Conservation (phyloP, 768 basidiomycete genomes). For the Kwoniella europaea region DNA sequence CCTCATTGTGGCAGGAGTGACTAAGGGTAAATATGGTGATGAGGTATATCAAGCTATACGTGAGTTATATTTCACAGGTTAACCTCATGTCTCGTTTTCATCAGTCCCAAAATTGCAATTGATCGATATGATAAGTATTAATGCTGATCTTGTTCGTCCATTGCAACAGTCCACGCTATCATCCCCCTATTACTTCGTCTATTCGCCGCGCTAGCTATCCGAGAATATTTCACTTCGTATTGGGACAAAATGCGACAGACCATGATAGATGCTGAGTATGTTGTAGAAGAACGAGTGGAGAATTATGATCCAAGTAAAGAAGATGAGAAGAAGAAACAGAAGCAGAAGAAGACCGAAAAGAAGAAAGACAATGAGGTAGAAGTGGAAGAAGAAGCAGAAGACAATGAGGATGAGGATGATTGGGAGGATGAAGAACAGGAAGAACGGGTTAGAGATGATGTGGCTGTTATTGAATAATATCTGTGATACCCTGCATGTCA, state of each 20-base stretch:
- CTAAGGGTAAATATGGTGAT: background rate
- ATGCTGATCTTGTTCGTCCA: background rate
- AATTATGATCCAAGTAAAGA: conserved; percentile 38
- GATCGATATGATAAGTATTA: background rate
- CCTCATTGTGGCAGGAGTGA: background rate
- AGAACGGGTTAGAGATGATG: background rate
- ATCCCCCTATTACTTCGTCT: conserved; percentile 15
- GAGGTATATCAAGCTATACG: conserved; percentile 17
- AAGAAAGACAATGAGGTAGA: conserved; percentile 1
- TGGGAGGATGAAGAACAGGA: conserved; percentile 15
- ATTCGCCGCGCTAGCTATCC: background rate
- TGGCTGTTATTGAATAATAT: background rate
- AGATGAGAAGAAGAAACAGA: background rate
- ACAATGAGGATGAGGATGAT: background rate
- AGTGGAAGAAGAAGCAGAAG: conserved; percentile 12
- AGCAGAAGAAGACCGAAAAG: background rate
- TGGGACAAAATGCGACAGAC: conserved; percentile 22
- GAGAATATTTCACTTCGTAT: conserved; percentile 5
- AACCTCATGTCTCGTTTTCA: background rate
- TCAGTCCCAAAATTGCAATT: background rate
- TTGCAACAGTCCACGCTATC: conserved; percentile 20
- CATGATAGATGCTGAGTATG: conserved; percentile 51
- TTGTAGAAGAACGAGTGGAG: conserved; percentile 48
- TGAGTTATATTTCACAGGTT: conserved; percentile 5
- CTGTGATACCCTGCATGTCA: conserved; percentile 12